Conservation (phyloP, 2,329 filamentous ascomycete species). For the Aspergillus jensenii region DNA sequence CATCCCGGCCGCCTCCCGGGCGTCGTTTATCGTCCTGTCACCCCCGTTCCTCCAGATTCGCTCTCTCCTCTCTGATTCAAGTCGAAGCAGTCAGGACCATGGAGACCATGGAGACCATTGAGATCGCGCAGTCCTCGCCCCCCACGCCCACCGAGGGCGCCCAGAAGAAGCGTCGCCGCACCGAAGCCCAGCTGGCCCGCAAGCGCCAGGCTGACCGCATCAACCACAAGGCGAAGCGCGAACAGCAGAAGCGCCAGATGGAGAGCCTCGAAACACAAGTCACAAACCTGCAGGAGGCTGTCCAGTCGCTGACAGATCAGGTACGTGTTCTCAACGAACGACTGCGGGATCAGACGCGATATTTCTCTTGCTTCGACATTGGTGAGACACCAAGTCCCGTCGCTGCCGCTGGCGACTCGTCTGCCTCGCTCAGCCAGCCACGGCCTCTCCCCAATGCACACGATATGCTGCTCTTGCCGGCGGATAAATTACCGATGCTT, state of each 20-base stretch:
- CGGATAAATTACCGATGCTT: conserved; percentile 9
- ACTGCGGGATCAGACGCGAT: conserved; percentile 5
- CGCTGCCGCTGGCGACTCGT: neutral
- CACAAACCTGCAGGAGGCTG: conserved; percentile 8
- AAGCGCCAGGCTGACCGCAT: conserved; percentile 13
- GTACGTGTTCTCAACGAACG: conserved; percentile 9
- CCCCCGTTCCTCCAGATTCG: neutral
- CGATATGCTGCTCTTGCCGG: conserved; percentile 9
- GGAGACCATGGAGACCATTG: neutral
- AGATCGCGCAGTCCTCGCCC: neutral
- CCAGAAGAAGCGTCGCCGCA: conserved; percentile 13
- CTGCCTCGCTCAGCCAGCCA: neutral
- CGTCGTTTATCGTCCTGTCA: neutral
- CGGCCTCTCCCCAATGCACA: conserved; percentile 2
- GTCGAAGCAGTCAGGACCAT: neutral
- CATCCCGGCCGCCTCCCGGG: neutral
- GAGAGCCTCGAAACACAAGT: conserved; percentile 12
- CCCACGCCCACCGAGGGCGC: conserved; percentile 2
- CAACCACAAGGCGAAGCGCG: conserved; percentile 13
- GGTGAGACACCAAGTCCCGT: neutral
- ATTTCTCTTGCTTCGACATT: conserved; percentile 4
- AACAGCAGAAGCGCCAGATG: conserved; percentile 14
- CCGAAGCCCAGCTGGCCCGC: conserved; percentile 12
- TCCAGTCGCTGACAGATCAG: conserved; percentile 10
- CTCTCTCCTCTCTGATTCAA: neutral